Conservation (phyloP, 345 rosid genomes). For the Angophora floribunda region DNA sequence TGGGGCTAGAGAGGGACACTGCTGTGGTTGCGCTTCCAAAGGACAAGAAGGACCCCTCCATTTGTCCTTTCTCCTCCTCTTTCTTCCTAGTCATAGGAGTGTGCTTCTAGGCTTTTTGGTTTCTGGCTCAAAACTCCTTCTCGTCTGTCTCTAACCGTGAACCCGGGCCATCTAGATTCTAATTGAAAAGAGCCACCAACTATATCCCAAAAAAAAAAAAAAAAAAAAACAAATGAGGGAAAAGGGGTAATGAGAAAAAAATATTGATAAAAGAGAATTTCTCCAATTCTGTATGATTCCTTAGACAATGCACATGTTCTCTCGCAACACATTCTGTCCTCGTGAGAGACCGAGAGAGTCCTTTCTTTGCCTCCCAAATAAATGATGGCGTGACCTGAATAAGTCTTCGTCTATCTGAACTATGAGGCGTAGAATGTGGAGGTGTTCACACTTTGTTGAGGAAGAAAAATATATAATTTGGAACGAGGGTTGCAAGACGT, state of each 20-base stretch:
- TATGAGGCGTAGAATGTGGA: too few species aligned
- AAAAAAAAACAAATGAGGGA: not conserved
- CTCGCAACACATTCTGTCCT: not conserved
- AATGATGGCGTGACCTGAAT: too few species aligned
- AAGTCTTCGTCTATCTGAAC: too few species aligned
- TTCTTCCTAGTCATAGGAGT: not conserved
- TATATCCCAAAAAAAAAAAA: not conserved
- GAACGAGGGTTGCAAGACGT: too few species aligned
- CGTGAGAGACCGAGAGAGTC: not conserved
- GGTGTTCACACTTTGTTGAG: too few species aligned
- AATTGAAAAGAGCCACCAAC: not conserved
- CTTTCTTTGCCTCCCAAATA: not conserved
- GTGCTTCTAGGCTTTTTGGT: not conserved
- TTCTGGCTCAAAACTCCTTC: not conserved
- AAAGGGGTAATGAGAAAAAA: not conserved
- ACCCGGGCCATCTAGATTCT: not conserved
- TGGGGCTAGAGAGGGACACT: not conserved
- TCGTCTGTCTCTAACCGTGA: not conserved
- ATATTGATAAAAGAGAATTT: not conserved
- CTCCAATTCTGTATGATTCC: not conserved
- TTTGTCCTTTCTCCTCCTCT: not conserved
- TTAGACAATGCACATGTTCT: not conserved
- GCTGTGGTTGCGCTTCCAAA: not conserved
- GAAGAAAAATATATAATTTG: too few species aligned
- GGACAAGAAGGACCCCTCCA: slow-evolving; percentile 2